Conservation (phyloP, 768 basidiomycete species). For the Scleroderma citrinum region DNA sequence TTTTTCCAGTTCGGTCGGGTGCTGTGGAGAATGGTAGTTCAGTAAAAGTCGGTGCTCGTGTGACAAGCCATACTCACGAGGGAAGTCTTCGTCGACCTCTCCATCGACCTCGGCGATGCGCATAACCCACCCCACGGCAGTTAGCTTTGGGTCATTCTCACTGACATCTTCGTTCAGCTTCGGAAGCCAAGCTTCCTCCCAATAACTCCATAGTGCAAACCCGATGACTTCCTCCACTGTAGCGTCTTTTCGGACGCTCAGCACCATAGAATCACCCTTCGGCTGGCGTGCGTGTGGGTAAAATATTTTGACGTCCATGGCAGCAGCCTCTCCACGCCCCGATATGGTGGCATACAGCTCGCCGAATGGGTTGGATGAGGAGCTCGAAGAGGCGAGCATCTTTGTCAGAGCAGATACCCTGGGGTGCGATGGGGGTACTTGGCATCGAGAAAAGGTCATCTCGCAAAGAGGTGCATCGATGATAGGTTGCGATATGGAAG, state of each 20-base stretch:
- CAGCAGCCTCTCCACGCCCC: slow-evolving; percentile 61
- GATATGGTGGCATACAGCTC: slow-evolving; percentile 84
- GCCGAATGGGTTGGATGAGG: slow-evolving; percentile 76
- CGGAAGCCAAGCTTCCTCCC: slow-evolving; percentile 82
- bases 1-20: slow-evolving; percentile 80
- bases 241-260: slow-evolving; percentile 81
- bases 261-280: slow-evolving; percentile 53
- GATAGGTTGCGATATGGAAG: slow-evolving; percentile 23
- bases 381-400: slow-evolving; percentile 62
- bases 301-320: slow-evolving; percentile 66
- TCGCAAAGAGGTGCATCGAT: slow-evolving; percentile 12
- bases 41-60: background rate
- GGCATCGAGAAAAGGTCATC: slow-evolving; percentile 48
- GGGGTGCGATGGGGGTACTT: slow-evolving; percentile 38
- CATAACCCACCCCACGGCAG: slow-evolving; percentile 86
- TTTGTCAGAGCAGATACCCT: slow-evolving; percentile 63
- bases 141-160: slow-evolving; percentile 62
- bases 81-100: slow-evolving; percentile 98
- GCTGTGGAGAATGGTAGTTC: slow-evolving; percentile 43
- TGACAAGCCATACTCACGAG: slow-evolving; percentile 53
- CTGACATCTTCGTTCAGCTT: slow-evolving; percentile 62
- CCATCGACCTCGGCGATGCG: slow-evolving; percentile 95
- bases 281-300: slow-evolving; percentile 77
- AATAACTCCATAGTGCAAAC: slow-evolving; percentile 86
- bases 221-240: slow-evolving; percentile 96